Evolutionary conservation across 495 filamentous ascomycete genomes (phyloP), one percentile per base, ranked within the genome.

Genomic region (Hypoxylon lenormandii): DNA sequence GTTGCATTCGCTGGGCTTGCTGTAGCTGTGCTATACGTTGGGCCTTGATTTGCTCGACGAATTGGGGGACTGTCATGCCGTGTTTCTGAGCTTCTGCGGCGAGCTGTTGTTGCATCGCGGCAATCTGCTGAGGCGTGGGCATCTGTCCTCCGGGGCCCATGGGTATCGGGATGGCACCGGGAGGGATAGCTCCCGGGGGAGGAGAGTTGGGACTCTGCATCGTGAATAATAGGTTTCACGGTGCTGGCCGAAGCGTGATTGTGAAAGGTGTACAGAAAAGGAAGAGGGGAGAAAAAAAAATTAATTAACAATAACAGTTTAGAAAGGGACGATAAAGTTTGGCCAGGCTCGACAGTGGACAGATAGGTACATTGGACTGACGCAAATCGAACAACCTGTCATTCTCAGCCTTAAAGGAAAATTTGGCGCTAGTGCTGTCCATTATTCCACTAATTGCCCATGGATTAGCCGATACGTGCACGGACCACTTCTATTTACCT

Each of bases 41-140:
- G 76, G 47, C 89, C 87, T 77, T 93, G 87, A 76, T 84, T 75
- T 79, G 84, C 79, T 88, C 85, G 60, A 90, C 85, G 70, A 92
- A 91, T 78, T 92, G 82, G 60, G 89, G 89, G 1, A 91, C 89
- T 1, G 89, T 88, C 87, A 93, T 85, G 70, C 91, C 91, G 70
- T 88, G 84, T 80, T 86, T 88, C 69, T 89, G 83, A 36, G 90
- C 90, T 78, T 93, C 90, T 49, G 84, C 84, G 47, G 90, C 91
- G 66, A 97, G 82, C 79, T 95, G 92, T 73, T 89, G 86, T 76
- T 96, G 92, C 87, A 97, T 94, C 18, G 82, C 82, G 22, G 85
- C 86, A 63, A 97, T 89, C 81, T 97, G 92, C 80, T 97, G 89
- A 61, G 92, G 92, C 19, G 87, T 83, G n/a, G 91, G 91, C 81